Conservation (phyloP, 192 early-diverging fungal genomes). For the Backusella morwellensis region DNA sequence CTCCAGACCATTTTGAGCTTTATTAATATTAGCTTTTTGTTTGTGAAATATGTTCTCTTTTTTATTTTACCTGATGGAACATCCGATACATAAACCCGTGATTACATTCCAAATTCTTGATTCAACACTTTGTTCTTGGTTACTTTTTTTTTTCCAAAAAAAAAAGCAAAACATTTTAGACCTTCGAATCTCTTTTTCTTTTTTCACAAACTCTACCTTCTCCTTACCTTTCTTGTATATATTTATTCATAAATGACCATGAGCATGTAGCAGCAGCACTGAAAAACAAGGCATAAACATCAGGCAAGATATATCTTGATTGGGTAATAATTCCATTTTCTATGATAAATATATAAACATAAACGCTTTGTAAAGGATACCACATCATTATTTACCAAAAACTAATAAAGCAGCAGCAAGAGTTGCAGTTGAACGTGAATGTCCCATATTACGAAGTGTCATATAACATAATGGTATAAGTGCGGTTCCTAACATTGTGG, state of each 20-base stretch:
- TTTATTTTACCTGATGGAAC: constrained; percentile 37
- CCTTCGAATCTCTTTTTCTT: constrained; percentile 46
- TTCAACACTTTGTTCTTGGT: neutral
- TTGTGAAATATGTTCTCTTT: neutral
- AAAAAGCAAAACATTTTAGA: constrained; percentile 22
- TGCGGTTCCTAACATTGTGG: constrained; percentile 73
- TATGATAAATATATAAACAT: constrained; percentile 19
- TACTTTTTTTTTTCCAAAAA: neutral
- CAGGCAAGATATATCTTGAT: constrained; percentile 8
- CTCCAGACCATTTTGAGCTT: constrained; percentile 90
- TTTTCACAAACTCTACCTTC: neutral
- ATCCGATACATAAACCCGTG: constrained; percentile 79
- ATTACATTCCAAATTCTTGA: constrained; percentile 87
- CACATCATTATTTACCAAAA: neutral
- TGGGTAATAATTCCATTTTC: constrained; percentile 81
- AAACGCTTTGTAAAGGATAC: neutral
- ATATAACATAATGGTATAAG: constrained; percentile 79
- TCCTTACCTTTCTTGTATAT: constrained; percentile 18
- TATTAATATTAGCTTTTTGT: neutral
- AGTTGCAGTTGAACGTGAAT: neutral
- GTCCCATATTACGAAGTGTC: constrained; percentile 57
- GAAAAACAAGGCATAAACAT: neutral
- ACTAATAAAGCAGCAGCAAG: neutral
- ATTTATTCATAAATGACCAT: constrained; percentile 85
- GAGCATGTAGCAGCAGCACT: constrained; percentile 62